Evolutionary conservation across 164 flowering plant species (phyloP), one percentile per base, ranked within the genome.

Genomic region (Kalanchoe fedtschenkoi): DNA sequence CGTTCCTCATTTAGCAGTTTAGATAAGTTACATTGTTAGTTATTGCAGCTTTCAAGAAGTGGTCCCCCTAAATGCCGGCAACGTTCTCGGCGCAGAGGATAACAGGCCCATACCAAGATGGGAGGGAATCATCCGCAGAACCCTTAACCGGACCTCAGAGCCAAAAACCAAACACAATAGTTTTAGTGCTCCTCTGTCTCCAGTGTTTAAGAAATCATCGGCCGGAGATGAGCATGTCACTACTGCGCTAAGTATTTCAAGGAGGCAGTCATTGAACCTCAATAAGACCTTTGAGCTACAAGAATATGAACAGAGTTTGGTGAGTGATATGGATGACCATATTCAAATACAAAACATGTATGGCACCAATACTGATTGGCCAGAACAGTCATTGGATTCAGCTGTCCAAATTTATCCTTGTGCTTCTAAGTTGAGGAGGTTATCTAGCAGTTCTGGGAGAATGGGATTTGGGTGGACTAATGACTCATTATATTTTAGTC

Each of bases 141-240:
- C 93, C 33, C 74, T 93, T 60, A 93, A 93, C 72, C 81, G 74
- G 65, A 68, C 89, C 41, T 62, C 24, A n/a, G 78, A 81, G 70
- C 80, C 84, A 8, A 84, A 79, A 76, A 70, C 73, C 29, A 81
- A 75, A 57, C 77, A 69, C 71, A 88, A 83, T 70, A 79, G 95
- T 74, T 84, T 70, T 34, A 93, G 92, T 68, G 91, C 92, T 4
- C 97, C 99, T 29, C 81, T 96, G 22, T 89, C 98, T 64, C 98
- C 98, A 17, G 83, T 83, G n/a, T 24, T 77, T 54, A 82, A 87
- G 70, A 77, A 85, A 37, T 80, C 88, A 53, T 76, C 85, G 58
- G 83, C 80, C 34, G 91, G 83, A 4, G 88, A 77, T 42, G 78
- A 73, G 65, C 65, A 65, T 15, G 70, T 61, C 62, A 43, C 55